Percentiles rank a stretch among this genome's conserved stretches.
These are phyloP conservation scores for Carex myosuroides DNA, from an alignment of 176 grass and related monocot species.

Conservation along the genomic window DNA sequence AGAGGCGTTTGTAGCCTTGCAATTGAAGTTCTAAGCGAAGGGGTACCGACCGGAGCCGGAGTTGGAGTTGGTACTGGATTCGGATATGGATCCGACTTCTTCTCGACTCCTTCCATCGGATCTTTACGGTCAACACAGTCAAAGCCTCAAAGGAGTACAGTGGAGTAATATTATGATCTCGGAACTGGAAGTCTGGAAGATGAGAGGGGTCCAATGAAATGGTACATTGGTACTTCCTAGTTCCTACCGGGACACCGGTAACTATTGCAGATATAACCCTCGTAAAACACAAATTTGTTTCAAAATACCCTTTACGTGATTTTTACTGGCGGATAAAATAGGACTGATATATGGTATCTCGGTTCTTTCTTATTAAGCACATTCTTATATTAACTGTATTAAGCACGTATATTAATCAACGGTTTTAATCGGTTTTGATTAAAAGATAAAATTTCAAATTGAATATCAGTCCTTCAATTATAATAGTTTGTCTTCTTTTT, in stretches of 20 bases:
- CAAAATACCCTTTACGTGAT: no score
- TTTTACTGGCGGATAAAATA: no score
- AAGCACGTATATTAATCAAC: no score
- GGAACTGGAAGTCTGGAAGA: no score
- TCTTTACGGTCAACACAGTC: not conserved
- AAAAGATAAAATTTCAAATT: no score
- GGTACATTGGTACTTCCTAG: not conserved
- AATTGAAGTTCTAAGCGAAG: not conserved
- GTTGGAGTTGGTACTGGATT: not conserved
- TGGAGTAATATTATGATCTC: not conserved
- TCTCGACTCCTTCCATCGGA: constrained; percentile 9
- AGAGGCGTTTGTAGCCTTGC: constrained; percentile 5
- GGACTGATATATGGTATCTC: no score
- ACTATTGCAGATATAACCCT: not conserved
- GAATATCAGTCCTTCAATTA: no score
- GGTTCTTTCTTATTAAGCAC: no score
- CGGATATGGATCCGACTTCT: not conserved
- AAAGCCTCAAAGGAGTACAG: not conserved
- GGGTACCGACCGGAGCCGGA: not conserved
- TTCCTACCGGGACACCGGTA: not conserved
- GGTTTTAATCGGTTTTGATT: no score
- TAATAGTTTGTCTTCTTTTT: no score
- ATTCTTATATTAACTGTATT: no score
- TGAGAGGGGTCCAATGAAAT: not conserved
- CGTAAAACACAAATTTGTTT: not conserved